Evolutionary conservation across 805 yeast genomes (phyloP), one percentile per base, ranked within the genome.

Genomic region (Millerago galiae): DNA sequence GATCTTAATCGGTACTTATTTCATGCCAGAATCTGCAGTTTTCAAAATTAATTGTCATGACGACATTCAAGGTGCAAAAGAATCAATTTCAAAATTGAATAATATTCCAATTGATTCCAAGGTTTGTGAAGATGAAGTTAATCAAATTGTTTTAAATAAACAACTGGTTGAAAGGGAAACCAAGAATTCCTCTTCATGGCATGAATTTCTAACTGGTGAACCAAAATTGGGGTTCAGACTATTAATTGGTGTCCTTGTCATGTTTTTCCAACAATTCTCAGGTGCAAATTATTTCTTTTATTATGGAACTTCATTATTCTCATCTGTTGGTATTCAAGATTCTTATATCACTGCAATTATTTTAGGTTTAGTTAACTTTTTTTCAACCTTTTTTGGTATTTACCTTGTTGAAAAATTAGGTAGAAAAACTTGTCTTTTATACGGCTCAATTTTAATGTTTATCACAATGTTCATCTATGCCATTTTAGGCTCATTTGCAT

Each of bases 11-110:
- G 83, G 82, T 74, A 77, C 54, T 53, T 65, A 40, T 54, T 67
- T 70, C 49, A 77, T 79, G 73, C 87, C 88, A 29, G 89, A 81
- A 64, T 77, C 85, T 28, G 83, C 88, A 48, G 67, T 84, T 56
- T 81, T 59, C 65, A 77, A 72, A 59, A 42, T 53, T 13, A 65
- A 45, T 26, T 65, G 64, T 47, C 17, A 35, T 6, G 66, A 63
- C 34, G 68, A 63, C 43, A 48, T 68, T 29, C 81, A 75, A 28
- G 77, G 75, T 43, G 87, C 87, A 34, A 72, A 61, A 53, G 45
- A 47, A 3, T 71, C 83, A 11, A 60, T 81, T 49, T 75, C 78
- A 17, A 70, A 54, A 44, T 68, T 79, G 46, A 80, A 80, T 66
- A 72, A 71, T 53, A 63, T 68, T 28, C 48, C 67, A 3, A 46